Base-by-base conservation (phyloP, 2,329 filamentous ascomycete genomes). In the Penicillium sp. region DNA sequence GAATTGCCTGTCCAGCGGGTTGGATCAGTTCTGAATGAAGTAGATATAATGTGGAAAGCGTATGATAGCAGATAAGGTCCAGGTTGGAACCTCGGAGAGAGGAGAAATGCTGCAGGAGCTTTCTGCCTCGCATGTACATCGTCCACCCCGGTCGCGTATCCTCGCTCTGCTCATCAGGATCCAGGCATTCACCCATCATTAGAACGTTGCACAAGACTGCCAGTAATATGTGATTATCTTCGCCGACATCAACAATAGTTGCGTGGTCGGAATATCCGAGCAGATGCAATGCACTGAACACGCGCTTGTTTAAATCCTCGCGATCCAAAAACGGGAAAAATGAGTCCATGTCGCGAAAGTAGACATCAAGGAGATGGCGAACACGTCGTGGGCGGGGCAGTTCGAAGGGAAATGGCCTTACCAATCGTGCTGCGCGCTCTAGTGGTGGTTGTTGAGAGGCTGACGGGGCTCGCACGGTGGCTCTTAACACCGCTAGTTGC, bases 191-290 rank as follows among this genome's bases (percentile, higher is more conserved):
- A 7, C 35, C 35, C 4, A 31, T 24, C n/a, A 37, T 37, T 8
- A 52, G 37, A 35, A 52, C 44, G 37, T 52, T 52, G 37, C 35
- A 52, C 6, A 52, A 26, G 11, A 52, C 19, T 7, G 49, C 49
- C 3, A 52, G 8, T 5, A 52, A 16, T 16, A 33, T 39, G 29
- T 51, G 21, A 8, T 51, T 21, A 3, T 21, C 24, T 9, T 14
- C 10, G 4, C n/a, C 19, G 4, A 52, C 37, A 19, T 44, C 49
- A 11, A 52, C 26, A 22, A 44, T 52, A 9, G 16, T 39, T 22
- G 43, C 35, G 31, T 43, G 27, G 3, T 52, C 49, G 1, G 29
- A 33, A 52, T 52, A 24, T 3, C 49, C 49, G 19, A 44, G 27
- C 27, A 19, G 24, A 5, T 44, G 35, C 13, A 52, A 19, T 4